Evolutionary conservation across 2,329 filamentous ascomycete species (phyloP).

Genomic region (Aureobasidium sp.): DNA sequence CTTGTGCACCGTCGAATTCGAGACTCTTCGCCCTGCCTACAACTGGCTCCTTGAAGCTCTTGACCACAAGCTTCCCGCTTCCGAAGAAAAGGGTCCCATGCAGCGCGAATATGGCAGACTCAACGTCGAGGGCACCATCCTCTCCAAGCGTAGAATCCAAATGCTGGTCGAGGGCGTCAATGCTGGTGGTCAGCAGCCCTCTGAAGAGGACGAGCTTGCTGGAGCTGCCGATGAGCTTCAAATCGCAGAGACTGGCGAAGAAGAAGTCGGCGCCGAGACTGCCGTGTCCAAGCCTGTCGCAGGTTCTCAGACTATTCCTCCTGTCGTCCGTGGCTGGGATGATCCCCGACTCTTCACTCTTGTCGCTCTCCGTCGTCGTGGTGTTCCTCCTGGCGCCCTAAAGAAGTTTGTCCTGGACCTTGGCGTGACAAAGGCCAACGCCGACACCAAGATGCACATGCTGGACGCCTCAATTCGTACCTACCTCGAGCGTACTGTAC

Average conservation of each 20-base stretch:
- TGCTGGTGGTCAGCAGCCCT: conserved; percentile 20
- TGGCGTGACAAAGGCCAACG: conserved; percentile 75
- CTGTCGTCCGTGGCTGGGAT: conserved; percentile 75
- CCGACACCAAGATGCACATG: conserved; percentile 70
- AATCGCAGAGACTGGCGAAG: conserved; percentile 34
- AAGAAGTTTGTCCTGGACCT: conserved; percentile 86
- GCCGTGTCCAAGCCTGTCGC: conserved; percentile 19
- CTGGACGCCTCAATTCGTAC: conserved; percentile 79
- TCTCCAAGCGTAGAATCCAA: conserved; percentile 78
- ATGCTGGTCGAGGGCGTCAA: conserved; percentile 64
- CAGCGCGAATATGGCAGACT: conserved; percentile 79
- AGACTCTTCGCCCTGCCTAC: conserved; percentile 75
- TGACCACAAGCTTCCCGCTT: conserved; percentile 64
- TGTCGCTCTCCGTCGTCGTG: conserved; percentile 72
- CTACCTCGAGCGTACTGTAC: conserved; percentile 81
- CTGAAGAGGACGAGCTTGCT: conserved; percentile 22
- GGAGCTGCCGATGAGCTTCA: conserved; percentile 32
- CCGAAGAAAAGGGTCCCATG: conserved; percentile 57
- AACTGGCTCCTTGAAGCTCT: conserved; percentile 81
- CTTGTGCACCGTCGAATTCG: conserved; percentile 88
- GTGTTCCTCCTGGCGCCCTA: conserved; percentile 80
- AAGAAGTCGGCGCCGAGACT: conserved; percentile 23
- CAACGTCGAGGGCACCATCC: conserved; percentile 74
- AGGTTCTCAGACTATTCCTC: conserved; percentile 29
- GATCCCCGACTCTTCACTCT: conserved; percentile 86